Evolutionary conservation across 306 rosid species (phyloP).

Genomic region (Purshia tridentata): DNA sequence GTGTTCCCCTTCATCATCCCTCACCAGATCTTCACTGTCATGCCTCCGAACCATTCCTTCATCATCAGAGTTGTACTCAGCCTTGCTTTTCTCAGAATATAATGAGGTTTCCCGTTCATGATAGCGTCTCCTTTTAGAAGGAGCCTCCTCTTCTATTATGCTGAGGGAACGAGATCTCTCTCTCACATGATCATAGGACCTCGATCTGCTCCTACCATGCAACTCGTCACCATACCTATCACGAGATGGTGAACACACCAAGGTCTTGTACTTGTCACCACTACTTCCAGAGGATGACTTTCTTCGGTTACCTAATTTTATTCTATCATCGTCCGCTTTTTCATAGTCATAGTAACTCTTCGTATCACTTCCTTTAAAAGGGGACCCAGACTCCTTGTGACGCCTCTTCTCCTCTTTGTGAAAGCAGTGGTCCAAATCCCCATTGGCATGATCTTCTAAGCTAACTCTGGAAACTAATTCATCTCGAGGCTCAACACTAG

Average conservation of each 20-base stretch:
- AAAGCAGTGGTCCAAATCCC: slow-evolving; percentile 37
- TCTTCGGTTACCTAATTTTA: slow-evolving; percentile 21
- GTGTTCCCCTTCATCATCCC: slow-evolving; percentile 51
- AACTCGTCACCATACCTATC: slow-evolving; percentile 23
- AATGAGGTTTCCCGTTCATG: slow-evolving; percentile 29
- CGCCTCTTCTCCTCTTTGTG: slow-evolving; percentile 37
- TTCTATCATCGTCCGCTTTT: slow-evolving; percentile 35
- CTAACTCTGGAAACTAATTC: slow-evolving; percentile 26
- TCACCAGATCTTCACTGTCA: slow-evolving; percentile 30
- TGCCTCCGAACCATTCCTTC: slow-evolving; percentile 34
- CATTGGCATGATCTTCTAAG: slow-evolving; percentile 42
- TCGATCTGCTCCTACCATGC: slow-evolving; percentile 54
- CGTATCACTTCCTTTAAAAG: slow-evolving; percentile 43
- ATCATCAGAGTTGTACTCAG: slow-evolving; percentile 37
- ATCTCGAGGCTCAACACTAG: slow-evolving; percentile 30
- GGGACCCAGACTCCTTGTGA: slow-evolving; percentile 32
- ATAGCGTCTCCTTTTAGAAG: slow-evolving; percentile 43
- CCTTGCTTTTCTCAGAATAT: slow-evolving; percentile 38
- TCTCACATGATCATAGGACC: slow-evolving; percentile 52
- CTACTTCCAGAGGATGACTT: slow-evolving; percentile 47
- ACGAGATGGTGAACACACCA: slow-evolving; percentile 40
- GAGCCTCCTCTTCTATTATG: slow-evolving; percentile 59
- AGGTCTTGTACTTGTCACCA: slow-evolving; percentile 40
- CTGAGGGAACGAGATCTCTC: slow-evolving; percentile 59
- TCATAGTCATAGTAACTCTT: slow-evolving; percentile 35